phyloP scores from a whole-genome alignment of 169 alveolate genomes.

The Eimeria maxima region DNA sequence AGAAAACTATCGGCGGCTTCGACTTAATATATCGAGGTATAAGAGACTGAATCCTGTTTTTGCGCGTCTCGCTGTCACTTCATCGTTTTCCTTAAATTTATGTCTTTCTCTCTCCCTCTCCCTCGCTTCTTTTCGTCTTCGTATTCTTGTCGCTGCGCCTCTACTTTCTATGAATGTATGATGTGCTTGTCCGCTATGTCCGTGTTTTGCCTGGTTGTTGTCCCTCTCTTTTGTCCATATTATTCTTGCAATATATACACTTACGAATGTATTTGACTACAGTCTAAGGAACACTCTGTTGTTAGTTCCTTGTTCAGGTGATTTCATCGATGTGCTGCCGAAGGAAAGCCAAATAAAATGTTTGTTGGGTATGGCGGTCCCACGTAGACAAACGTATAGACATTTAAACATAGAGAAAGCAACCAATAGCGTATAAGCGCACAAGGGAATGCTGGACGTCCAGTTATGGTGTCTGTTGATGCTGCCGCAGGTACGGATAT shows the following conservation, averaged over 20 bases:
- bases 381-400: background rate
- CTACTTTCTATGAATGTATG: background rate
- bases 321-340: constrained; percentile 4
- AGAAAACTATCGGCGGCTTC: constrained; percentile 76
- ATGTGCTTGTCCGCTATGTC: background rate
- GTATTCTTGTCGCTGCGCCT: background rate
- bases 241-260: background rate
- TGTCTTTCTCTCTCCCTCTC: too few relatives aligned
- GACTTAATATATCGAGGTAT: constrained; percentile 73
- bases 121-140: background rate
- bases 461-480: background rate
- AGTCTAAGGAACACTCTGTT: too few relatives aligned
- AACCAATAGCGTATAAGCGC: background rate
- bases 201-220: background rate
- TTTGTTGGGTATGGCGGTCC: background rate
- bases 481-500: constrained; percentile 1
- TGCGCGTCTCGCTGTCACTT: background rate
- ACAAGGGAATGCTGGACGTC: background rate
- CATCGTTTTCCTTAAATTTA: background rate
- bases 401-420: background rate
- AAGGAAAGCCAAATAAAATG: constrained; percentile 6
- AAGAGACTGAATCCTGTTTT: background rate
- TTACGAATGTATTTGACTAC: background rate
- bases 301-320: background rate
- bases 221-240: background rate